Evolutionary conservation across 1,139 yeast species (phyloP).

Genomic region (Lodderomyces margitis): DNA sequence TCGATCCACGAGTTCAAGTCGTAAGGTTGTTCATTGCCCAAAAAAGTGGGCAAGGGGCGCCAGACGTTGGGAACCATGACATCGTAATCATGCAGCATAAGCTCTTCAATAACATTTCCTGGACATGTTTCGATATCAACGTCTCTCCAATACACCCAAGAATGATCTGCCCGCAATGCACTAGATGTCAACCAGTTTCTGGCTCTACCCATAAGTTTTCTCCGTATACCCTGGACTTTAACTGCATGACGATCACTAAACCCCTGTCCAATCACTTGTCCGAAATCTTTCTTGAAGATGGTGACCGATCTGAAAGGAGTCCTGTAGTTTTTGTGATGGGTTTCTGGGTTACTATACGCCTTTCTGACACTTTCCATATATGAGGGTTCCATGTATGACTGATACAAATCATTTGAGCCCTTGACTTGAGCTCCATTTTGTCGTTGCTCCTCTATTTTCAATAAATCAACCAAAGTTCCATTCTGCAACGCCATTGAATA

Average conservation of each 20-base stretch:
- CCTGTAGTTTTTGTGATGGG: slow-evolving; percentile 55
- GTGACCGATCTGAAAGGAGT: slow-evolving; percentile 77
- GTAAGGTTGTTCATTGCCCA: slow-evolving; percentile 78
- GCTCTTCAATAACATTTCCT: slow-evolving; percentile 70
- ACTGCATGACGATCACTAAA: slow-evolving; percentile 88
- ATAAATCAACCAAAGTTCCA: slow-evolving; percentile 57
- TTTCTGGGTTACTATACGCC: slow-evolving; percentile 60
- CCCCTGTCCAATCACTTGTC: slow-evolving; percentile 83
- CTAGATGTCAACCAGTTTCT: slow-evolving; percentile 81
- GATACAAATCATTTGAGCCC: slow-evolving; percentile 62
- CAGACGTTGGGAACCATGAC: slow-evolving; percentile 89
- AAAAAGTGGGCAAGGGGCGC: slow-evolving; percentile 78
- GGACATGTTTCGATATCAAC: slow-evolving; percentile 86
- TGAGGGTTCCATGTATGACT: slow-evolving; percentile 66
- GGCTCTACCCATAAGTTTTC: slow-evolving; percentile 88
- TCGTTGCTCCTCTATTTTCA: slow-evolving; percentile 40
- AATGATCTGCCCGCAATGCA: slow-evolving; percentile 79
- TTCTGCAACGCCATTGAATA: slow-evolving; percentile 68
- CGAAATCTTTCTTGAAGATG: slow-evolving; percentile 79
- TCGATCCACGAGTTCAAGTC: slow-evolving; percentile 91
- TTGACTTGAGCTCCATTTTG: slow-evolving; percentile 26
- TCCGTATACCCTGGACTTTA: slow-evolving; percentile 82
- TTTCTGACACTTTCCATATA: slow-evolving; percentile 56
- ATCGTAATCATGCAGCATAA: slow-evolving; percentile 73
- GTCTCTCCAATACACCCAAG: slow-evolving; percentile 96